Evolutionary conservation across 2,329 filamentous ascomycete genomes (phyloP).

Genomic region (Colletotrichum filicis): DNA sequence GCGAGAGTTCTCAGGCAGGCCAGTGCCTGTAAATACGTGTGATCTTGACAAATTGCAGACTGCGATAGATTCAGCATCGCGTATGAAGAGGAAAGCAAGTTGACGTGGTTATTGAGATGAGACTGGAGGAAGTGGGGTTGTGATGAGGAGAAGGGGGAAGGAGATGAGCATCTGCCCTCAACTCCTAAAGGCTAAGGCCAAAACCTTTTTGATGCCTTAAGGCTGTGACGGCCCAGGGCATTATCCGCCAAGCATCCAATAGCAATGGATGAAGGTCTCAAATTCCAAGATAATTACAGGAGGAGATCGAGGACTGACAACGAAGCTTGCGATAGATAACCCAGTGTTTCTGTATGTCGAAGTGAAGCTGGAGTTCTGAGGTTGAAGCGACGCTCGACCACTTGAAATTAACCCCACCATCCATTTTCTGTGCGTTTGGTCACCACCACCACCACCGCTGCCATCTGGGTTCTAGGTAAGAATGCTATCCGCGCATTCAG

Average conservation of each 20-base stretch:
- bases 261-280: neutral
- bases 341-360: neutral
- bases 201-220: conserved; percentile 24
- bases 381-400: neutral
- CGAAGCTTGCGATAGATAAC: neutral
- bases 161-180: conserved; percentile 1
- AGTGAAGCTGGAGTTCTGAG: neutral
- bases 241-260: neutral
- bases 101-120: neutral
- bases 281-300: neutral
- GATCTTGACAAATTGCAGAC: neutral
- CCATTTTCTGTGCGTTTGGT: neutral
- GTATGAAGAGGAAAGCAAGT: neutral
- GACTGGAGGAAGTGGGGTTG: conserved; percentile 7
- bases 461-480: neutral
- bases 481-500: neutral
- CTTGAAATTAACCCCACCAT: neutral
- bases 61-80: neutral
- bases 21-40: neutral
- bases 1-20: neutral
- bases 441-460: neutral
- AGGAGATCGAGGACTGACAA: neutral
- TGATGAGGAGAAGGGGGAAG: conserved; percentile 4
- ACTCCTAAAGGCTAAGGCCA: conserved; percentile 29
- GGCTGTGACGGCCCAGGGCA: neutral